Percentiles rank a stretch among this genome's conserved stretches.
phyloP scores from a whole-genome alignment of 768 basidiomycete genomes.

The Kwoniella bestiolae region DNA sequence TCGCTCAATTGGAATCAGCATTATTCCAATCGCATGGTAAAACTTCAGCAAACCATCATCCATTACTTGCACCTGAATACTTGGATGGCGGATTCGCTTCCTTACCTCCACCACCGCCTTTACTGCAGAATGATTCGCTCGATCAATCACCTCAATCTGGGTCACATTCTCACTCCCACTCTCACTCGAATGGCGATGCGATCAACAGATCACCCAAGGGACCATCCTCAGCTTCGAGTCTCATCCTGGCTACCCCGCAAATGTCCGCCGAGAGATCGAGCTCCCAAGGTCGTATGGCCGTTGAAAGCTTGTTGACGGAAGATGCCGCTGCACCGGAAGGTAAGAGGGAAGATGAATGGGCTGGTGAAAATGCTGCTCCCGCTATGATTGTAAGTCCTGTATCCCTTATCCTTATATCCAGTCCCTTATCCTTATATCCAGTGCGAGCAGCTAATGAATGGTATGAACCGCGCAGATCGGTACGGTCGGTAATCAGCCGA shows the following conservation, averaged over 20 bases:
- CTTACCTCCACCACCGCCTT: constrained; percentile 16
- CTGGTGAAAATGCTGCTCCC: constrained; percentile 50
- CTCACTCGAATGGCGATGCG: background rate
- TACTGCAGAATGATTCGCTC: background rate
- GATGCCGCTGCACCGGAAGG: constrained; percentile 41
- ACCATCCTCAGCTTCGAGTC: constrained; percentile 25
- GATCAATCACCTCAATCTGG: constrained; percentile 24
- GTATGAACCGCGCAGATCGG: constrained; percentile 21
- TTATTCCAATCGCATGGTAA: constrained; percentile 36
- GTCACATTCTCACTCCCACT: constrained; percentile 11
- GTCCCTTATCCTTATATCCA: background rate
- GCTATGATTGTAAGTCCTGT: constrained; percentile 42
- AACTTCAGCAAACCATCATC: constrained; percentile 24
- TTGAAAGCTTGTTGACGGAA: constrained; percentile 43
- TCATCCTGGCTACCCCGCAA: constrained; percentile 27
- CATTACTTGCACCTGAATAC: constrained; percentile 41
- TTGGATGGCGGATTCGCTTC: constrained; percentile 43
- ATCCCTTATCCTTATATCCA: background rate
- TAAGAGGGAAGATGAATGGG: constrained; percentile 48
- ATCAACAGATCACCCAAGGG: constrained; percentile 17
- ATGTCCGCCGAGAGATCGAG: constrained; percentile 7
- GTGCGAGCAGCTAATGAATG: background rate
- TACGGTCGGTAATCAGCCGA: constrained; percentile 25
- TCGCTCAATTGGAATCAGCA: constrained; percentile 51
- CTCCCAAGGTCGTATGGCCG: constrained; percentile 43